Evolutionary conservation across 2,329 filamentous ascomycete species (phyloP), one percentile per base, ranked within the genome.

Genomic region (Fusarium ambrosium): DNA sequence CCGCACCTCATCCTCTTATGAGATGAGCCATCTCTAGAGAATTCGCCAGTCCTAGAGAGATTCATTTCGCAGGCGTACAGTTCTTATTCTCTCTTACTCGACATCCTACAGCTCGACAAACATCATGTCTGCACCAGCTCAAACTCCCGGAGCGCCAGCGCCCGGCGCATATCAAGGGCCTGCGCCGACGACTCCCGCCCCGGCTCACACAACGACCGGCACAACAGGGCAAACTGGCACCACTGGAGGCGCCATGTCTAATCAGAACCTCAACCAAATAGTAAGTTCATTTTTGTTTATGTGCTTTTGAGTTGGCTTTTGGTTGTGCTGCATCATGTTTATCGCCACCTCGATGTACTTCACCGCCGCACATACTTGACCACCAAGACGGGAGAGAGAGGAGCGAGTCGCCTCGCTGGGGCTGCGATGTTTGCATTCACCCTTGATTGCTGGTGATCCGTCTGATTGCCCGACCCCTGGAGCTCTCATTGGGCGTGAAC

Each of bases 241-340:
- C 2, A 79, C 84, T 7, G 79, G 78, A 58, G 79, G 78, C 22
- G 82, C 85, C 11, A 92, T 95, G 84, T 95, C 93, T 3, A 95
- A 96, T 73, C 94, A 97, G 79, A 97, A 98, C 80, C 84, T 98
- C 2, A 98, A 98, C 79, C 95, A 98, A 78, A 98, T 98, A 84
- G 96, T 98, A 89, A 89, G 95, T 86, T 34, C 14, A 87, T 55
- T 61, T 37, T 63, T 53, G 4, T 36, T 55, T 72, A 11, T 66
- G 69, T 58, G 45, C 22, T 32, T 37, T 48, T 61, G 29, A 60
- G 62, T 72, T n/a, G 18, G 29, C 8, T 51, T 45, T 34, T 36
- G 11, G n/a, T 24, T 65, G 24, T 20, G 14, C 22, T 45, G 36
- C 37, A 29, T 51, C 32, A 22, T 24, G 36, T 37, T 62, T 55